phyloP scores from a whole-genome alignment of 2,329 filamentous ascomycete species.

The Claviceps pusilla region DNA sequence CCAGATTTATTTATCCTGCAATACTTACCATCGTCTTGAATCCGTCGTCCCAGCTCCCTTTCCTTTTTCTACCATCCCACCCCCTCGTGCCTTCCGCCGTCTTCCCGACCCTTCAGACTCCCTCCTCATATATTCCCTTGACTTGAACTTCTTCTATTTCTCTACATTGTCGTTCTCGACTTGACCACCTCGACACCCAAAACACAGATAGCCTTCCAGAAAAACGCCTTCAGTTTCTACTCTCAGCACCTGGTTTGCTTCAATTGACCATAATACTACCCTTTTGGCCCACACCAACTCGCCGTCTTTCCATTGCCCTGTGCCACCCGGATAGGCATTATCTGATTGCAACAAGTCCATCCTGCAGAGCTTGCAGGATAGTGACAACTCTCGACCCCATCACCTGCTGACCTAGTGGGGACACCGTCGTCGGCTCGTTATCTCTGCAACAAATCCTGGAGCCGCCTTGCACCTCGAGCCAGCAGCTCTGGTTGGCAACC shows the following conservation, averaged over 20 bases:
- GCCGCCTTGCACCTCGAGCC: neutral
- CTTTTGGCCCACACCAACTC: neutral
- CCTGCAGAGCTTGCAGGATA: neutral
- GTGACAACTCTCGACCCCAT: neutral
- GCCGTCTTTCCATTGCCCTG: neutral
- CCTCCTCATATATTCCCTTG: no score
- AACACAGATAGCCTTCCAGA: neutral
- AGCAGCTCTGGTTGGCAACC: conserved; percentile 4
- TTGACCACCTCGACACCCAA: neutral
- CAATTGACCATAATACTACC: neutral
- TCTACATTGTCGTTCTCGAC: neutral
- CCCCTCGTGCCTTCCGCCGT: neutral
- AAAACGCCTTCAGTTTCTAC: neutral
- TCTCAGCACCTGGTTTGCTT: neutral
- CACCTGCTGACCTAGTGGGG: neutral
- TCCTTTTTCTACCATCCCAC: neutral
- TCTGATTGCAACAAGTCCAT: neutral
- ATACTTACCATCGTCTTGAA: neutral
- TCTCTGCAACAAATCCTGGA: conserved; percentile 2
- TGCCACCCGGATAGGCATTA: neutral
- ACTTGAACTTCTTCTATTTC: neutral
- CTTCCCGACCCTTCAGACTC: neutral
- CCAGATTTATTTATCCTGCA: neutral
- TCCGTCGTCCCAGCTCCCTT: neutral
- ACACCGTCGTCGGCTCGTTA: neutral